phyloP scores from a whole-genome alignment of 257 asterid genomes.

The Jacaranda copaia region DNA sequence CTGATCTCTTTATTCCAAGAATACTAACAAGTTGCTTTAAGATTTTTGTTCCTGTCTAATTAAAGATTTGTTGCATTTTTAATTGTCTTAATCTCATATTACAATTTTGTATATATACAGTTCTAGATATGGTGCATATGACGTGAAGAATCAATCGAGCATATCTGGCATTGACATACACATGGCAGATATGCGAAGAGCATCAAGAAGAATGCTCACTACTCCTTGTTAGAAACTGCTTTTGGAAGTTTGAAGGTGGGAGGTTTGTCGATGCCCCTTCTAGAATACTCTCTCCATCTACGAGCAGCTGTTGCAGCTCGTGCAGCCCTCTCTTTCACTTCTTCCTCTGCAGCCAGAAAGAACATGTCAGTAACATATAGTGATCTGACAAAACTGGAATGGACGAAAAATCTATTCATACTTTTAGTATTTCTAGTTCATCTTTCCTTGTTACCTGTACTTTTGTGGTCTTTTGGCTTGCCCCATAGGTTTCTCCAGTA shows the following conservation, averaged over 20 bases:
- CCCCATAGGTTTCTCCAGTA: conserved; percentile 90
- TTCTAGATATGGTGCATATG: neutral
- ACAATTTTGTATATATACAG: conserved; percentile 31
- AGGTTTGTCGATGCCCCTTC: conserved; percentile 84
- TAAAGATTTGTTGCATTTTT: conserved; percentile 3
- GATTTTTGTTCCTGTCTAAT: neutral
- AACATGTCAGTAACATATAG: neutral
- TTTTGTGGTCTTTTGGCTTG: conserved; percentile 51
- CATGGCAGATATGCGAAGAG: conserved; percentile 6
- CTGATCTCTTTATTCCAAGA: neutral
- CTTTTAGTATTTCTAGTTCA: neutral
- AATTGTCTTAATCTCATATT: neutral
- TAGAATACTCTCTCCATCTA: conserved; percentile 95
- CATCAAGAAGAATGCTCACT: conserved; percentile 34
- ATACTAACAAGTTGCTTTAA: neutral
- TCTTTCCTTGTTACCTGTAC: conserved; percentile 48
- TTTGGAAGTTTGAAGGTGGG: conserved; percentile 92
- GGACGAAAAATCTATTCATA: no score
- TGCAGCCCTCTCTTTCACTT: conserved; percentile 70
- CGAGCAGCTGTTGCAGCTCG: conserved; percentile 97
- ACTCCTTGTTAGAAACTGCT: conserved; percentile 64
- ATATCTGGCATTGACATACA: conserved; percentile 18
- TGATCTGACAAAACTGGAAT: no score
- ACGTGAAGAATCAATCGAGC: conserved; percentile 25
- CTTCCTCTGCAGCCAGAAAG: conserved; percentile 64